Percentiles rank a stretch among this genome's conserved stretches.
Evolutionary conservation across 495 filamentous ascomycete genomes (phyloP).

Genomic region (Talaromyces ruber): DNA sequence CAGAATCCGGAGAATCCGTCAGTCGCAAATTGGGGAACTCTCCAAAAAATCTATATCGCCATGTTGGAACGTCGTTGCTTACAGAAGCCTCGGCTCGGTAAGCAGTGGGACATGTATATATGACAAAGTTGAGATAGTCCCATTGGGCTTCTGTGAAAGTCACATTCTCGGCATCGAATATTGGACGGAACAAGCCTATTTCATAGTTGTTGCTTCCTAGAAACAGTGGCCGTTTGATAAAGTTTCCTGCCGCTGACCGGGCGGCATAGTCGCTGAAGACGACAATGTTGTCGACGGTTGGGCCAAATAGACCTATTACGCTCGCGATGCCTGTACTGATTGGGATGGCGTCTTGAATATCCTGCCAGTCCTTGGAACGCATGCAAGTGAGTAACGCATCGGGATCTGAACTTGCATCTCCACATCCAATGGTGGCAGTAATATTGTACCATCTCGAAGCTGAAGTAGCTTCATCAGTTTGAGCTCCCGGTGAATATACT

Average conservation of each 20-base stretch:
- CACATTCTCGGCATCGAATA: background rate
- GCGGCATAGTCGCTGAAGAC: background rate
- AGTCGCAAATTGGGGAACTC: background rate
- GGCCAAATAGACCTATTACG: background rate
- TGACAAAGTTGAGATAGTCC: background rate
- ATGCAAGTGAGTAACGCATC: background rate
- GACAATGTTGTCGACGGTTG: background rate
- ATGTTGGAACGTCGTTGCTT: background rate
- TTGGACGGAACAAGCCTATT: background rate
- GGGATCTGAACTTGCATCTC: background rate
- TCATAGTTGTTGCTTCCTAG: background rate
- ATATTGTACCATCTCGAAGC: background rate
- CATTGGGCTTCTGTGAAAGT: background rate
- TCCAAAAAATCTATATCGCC: constrained; percentile 1
- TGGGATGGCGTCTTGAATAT: background rate
- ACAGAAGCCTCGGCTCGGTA: background rate
- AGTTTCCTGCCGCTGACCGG: background rate
- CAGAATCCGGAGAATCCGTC: background rate
- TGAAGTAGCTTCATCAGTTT: background rate
- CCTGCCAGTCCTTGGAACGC: background rate
- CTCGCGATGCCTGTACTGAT: background rate
- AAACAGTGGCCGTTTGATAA: background rate
- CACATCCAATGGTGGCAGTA: background rate
- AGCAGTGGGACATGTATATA: background rate
- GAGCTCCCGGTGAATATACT: background rate